phyloP scores from a whole-genome alignment of 164 flowering plant species.

The grape (Vitis vinifera) region ASM3070453v1 NC_081809.1:1092001-1092500 shows the following conservation, averaged over 20 bases:
- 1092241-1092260: slow-evolving; percentile 9
- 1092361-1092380: background rate
- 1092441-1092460: slow-evolving; percentile 19
- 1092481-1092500: slow-evolving; percentile 22
- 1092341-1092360: slow-evolving; percentile 10
- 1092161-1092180: slow-evolving; percentile 22
- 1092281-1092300: slow-evolving; percentile 23
- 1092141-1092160: slow-evolving; percentile 22
- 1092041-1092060: slow-evolving; percentile 4
- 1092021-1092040: slow-evolving; percentile 7
- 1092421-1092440: background rate
- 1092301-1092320: slow-evolving; percentile 27
- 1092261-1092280: slow-evolving; percentile 26
- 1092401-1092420: no score
- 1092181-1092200: slow-evolving; percentile 13
- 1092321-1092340: slow-evolving; percentile 7
- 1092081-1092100: slow-evolving; percentile 15
- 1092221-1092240: slow-evolving; percentile 34
- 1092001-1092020: slow-evolving; percentile 15
- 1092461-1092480: slow-evolving; percentile 26
- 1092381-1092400: background rate
- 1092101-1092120: slow-evolving; percentile 11
- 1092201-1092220: slow-evolving; percentile 13
- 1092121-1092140: slow-evolving; percentile 5
- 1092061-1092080: slow-evolving; percentile 11